Percentiles rank a stretch among this genome's conserved stretches.
These are phyloP conservation scores for Mitragyna speciosa DNA, from an alignment of 257 asterid genomes.

Conservation along the genomic window DNA sequence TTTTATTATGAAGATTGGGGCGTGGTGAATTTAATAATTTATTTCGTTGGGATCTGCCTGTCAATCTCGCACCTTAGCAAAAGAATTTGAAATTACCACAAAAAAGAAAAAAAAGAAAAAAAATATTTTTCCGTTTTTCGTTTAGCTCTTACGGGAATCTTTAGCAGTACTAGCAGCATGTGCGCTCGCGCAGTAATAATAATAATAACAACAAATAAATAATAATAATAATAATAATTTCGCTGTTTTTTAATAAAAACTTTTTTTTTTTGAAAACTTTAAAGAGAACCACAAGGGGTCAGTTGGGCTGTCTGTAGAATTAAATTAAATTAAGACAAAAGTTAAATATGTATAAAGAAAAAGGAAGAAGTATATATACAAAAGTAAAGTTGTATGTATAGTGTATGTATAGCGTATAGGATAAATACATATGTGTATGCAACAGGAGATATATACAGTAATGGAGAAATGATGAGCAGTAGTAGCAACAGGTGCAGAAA, in stretches of 20 bases:
- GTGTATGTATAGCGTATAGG: background rate
- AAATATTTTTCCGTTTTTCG: conserved; percentile 26
- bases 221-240: background rate
- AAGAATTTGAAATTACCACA: background rate
- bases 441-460: background rate
- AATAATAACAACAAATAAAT: background rate
- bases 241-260: too few species aligned
- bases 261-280: too few species aligned
- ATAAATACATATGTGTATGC: background rate
- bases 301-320: conserved; percentile 24
- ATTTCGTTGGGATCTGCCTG: conserved; percentile 96
- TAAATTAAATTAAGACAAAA: conserved; percentile 13
- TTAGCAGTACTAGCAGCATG: conserved; percentile 12
- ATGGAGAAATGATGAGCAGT: conserved; percentile 11
- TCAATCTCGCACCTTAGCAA: conserved; percentile 56
- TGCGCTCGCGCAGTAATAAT: background rate
- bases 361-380: background rate
- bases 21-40: conserved; percentile 86
- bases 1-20: conserved; percentile 71
- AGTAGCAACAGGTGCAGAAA: conserved; percentile 42
- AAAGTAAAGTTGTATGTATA: too few species aligned
- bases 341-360: background rate
- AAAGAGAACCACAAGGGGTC: conserved; percentile 28
- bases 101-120: conserved; percentile 1
- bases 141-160: conserved; percentile 28